Evolutionary conservation across 176 grass and related monocot genomes (phyloP).

Genomic region (Puya raimondii): DNA sequence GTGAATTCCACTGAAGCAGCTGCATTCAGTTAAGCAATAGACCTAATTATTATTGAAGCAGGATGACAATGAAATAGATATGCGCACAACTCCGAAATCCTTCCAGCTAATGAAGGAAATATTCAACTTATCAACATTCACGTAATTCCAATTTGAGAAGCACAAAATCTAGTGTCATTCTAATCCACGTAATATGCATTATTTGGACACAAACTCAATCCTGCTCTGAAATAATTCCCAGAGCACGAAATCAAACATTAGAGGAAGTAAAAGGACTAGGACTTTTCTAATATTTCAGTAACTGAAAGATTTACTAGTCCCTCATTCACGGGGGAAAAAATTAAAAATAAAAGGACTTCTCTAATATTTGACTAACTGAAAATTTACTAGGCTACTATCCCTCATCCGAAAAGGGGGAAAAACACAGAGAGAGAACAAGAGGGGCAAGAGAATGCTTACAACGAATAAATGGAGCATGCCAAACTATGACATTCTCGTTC

Average conservation of each 20-base stretch:
- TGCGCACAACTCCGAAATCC: not conserved
- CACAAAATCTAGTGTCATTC: not conserved
- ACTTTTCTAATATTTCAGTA: not conserved
- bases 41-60: not conserved
- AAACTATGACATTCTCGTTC: slow-evolving; percentile 52
- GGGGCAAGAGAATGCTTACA: slow-evolving; percentile 31
- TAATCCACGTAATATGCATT: too few species aligned
- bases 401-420: not conserved
- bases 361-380: not conserved
- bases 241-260: not conserved
- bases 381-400: not conserved
- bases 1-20: slow-evolving; percentile 91
- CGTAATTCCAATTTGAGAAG: not conserved
- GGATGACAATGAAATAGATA: not conserved
- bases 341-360: not conserved
- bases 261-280: not conserved
- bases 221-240: not conserved
- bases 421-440: not conserved
- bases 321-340: not conserved
- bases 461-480: slow-evolving; percentile 43
- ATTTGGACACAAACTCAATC: not conserved
- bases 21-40: slow-evolving; percentile 32
- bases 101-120: not conserved
- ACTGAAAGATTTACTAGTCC: not conserved
- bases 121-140: not conserved